Evolutionary conservation across 2,329 filamentous ascomycete species (phyloP).

Genomic region (Podosphaera fusca): DNA sequence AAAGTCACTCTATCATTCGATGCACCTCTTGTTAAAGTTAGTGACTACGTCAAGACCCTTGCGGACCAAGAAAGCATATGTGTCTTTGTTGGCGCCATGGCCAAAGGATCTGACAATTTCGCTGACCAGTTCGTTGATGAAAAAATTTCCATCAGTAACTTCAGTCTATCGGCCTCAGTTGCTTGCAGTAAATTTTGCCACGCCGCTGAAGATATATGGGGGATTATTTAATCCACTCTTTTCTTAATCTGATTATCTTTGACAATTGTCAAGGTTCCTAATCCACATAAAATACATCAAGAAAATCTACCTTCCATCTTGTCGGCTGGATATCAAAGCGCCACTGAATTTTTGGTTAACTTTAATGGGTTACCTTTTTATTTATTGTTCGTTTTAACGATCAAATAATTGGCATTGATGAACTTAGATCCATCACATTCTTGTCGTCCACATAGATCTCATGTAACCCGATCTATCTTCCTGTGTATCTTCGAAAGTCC

Average conservation of each 20-base stretch:
- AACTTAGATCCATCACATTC: too few species aligned
- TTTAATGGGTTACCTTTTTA: too few species aligned
- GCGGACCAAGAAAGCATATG: slow-evolving; percentile 77
- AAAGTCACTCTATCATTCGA: slow-evolving; percentile 96
- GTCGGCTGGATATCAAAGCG: too few species aligned
- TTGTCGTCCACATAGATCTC: too few species aligned
- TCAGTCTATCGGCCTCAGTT: slow-evolving; percentile 87
- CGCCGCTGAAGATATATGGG: slow-evolving; percentile 89
- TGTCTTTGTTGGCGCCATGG: slow-evolving; percentile 96
- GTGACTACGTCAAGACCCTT: slow-evolving; percentile 68
- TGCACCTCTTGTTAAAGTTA: slow-evolving; percentile 61
- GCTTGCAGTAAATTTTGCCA: slow-evolving; percentile 99
- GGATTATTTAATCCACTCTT: slow-evolving; percentile 43
- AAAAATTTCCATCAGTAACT: slow-evolving; percentile 96
- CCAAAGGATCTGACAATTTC: slow-evolving; percentile 87
- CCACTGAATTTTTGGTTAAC: too few species aligned
- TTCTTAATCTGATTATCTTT: not conserved
- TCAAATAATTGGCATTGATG: too few species aligned
- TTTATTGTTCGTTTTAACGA: too few species aligned
- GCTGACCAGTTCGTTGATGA: slow-evolving; percentile 89
- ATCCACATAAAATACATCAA: too few species aligned
- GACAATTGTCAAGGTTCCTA: too few species aligned
- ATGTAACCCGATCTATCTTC: too few species aligned
- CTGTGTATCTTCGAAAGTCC: too few species aligned
- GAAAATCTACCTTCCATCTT: too few species aligned